A percentile compares a stretch with the other conserved stretches of the same genome.
Evolutionary conservation across 2,329 filamentous ascomycete genomes (phyloP).

Genomic region (Claviceps humidiphila): DNA sequence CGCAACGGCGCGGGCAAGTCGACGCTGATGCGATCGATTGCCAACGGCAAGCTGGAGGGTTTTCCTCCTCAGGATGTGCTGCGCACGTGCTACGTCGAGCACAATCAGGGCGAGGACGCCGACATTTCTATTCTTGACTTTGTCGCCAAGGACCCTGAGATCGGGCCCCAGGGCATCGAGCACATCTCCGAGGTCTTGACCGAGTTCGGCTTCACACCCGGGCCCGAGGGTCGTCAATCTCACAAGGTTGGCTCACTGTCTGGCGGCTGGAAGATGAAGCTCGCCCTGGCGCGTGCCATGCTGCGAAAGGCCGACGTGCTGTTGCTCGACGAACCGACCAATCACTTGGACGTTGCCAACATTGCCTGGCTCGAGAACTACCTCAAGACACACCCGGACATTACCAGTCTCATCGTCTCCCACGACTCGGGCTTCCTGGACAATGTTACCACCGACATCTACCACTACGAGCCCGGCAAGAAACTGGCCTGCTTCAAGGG

Average conservation of each 20-base stretch:
- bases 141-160: constrained; percentile 75
- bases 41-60: constrained; percentile 88
- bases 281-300: constrained; percentile 92
- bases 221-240: constrained; percentile 76
- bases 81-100: constrained; percentile 94
- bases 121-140: constrained; percentile 94
- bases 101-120: constrained; percentile 96
- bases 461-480: constrained; percentile 93
- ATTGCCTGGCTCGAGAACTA: constrained; percentile 95
- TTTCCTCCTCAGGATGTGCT: constrained; percentile 89
- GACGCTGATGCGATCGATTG: constrained; percentile 96
- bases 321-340: constrained; percentile 94
- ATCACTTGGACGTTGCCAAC: constrained; percentile 93
- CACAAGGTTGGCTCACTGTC: constrained; percentile 89
- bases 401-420: constrained; percentile 93
- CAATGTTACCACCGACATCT: constrained; percentile 95
- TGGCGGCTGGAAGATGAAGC: constrained; percentile 99
- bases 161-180: constrained; percentile 63
- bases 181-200: constrained; percentile 73
- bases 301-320: constrained; percentile 93
- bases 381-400: constrained; percentile 87
- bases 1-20: constrained; percentile 97
- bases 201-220: constrained; percentile 88
- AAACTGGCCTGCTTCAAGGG: constrained; percentile 81
- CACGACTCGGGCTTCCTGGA: constrained; percentile 98